Base-by-base conservation (phyloP, 2,329 filamentous ascomycete genomes). In the Fusarium albosuccineum region DNA sequence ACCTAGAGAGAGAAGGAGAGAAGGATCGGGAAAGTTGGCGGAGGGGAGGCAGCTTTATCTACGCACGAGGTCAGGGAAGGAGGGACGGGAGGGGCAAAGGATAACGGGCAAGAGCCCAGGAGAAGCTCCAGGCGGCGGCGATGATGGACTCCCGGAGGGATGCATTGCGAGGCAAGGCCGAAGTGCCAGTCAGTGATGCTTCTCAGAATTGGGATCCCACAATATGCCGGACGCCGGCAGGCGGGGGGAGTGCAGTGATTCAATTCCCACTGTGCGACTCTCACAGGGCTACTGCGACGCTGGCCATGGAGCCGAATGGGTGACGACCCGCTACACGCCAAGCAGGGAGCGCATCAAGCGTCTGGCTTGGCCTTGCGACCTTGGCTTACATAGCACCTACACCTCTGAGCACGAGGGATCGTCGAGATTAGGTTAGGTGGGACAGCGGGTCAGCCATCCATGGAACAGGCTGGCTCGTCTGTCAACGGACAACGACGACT, bases 391-490 rank as follows among this genome's bases (percentile, higher is more conserved):
- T 22, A 45, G 37, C 45, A 37, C 64, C 22, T 22, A 22, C 22
- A 22, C 22, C 17, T 22, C 17, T 22, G 22, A 49, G 45, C 29
- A 34, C 16, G 10, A 30, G 42, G 30, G 66, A 74, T 71, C 59
- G 67, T 75, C 68, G 55, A 76, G 71, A 75, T 75, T 74, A 69
- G 62, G 74, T 75, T 76, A 66, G 62, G 65, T 73, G 68, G 64
- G 39, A 16, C 49, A 57, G 51, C 39, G 61, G 49, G 55, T 62
- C 46, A n/a, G 42, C 56, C 61, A 58, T 40, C 52, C 49, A 52
- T 41, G 36, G 7, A 27, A 39, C 13, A 30, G 39, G 53, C 54
- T 46, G 26, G 41, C 46, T 45, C 51, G 58, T 48, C 17, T 41
- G 27, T 30, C 6, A 4, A 22, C 14, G 13, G 42, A 9, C 42